These are phyloP conservation scores for Protomyces inundatus DNA, from an alignment of 1,139 yeast species.

Conservation along the genomic window DNA sequence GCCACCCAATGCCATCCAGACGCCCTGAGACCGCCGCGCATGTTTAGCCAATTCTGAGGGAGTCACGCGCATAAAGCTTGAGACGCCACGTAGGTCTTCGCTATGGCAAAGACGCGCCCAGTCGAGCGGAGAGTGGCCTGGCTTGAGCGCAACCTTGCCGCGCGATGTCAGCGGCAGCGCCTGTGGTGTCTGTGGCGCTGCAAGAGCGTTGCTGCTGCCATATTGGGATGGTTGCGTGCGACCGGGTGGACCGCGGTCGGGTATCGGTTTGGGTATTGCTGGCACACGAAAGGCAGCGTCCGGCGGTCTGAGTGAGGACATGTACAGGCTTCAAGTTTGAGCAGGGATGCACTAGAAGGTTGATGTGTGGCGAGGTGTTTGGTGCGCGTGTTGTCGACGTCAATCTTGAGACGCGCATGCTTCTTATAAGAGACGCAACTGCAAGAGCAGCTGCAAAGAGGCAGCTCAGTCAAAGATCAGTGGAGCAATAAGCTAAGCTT, in stretches of 20 bases:
- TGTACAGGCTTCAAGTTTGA: neutral
- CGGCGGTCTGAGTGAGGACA: neutral
- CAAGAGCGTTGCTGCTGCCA: neutral
- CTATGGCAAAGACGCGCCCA: constrained; percentile 64
- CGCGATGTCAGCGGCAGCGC: constrained; percentile 30
- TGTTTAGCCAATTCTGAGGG: constrained; percentile 60
- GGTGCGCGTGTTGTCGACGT: too few relatives aligned
- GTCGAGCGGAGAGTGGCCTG: constrained; percentile 81
- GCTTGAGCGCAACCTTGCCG: constrained; percentile 57
- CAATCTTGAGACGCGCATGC: too few relatives aligned
- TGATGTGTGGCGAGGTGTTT: too few relatives aligned
- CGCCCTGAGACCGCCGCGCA: constrained; percentile 51
- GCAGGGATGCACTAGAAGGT: too few relatives aligned
- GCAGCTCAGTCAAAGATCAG: too few relatives aligned
- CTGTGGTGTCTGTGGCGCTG: neutral
- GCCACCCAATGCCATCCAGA: constrained; percentile 80
- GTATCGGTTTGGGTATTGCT: neutral
- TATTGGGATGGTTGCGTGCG: neutral
- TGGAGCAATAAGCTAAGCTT: too few relatives aligned
- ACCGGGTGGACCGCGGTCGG: neutral
- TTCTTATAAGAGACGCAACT: too few relatives aligned
- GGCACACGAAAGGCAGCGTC: neutral
- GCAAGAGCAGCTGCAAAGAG: too few relatives aligned
- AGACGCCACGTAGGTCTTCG: constrained; percentile 36
- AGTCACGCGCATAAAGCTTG: constrained; percentile 46